Evolutionary conservation across 106 monocot genomes (phyloP).

Genomic region (Iris macrosiphon): DNA sequence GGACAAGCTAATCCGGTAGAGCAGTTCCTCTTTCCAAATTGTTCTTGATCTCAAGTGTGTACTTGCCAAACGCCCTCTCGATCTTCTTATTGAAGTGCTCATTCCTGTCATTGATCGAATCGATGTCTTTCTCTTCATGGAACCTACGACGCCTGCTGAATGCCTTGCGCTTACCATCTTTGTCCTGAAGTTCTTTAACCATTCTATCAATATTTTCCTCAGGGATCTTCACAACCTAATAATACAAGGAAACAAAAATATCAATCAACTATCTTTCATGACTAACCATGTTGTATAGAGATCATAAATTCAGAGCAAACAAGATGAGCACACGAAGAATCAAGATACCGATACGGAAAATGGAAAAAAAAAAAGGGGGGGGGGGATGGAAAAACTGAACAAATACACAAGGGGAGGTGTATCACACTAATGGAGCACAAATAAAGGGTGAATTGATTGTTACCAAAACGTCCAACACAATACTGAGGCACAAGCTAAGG

Average conservation of each 20-base stretch:
- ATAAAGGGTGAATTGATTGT: too few species aligned
- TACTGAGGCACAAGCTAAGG: too few species aligned
- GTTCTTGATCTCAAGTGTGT: conserved; percentile 98
- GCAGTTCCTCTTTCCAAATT: conserved; percentile 98
- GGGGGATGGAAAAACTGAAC: too few species aligned
- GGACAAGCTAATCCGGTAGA: conserved; percentile 24
- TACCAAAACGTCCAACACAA: too few species aligned
- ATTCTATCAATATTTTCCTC: conserved; percentile 86
- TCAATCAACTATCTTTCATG: too few species aligned
- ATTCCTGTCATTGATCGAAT: conserved; percentile 96
- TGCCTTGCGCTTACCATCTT: conserved; percentile 58
- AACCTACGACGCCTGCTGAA: conserved; percentile 95
- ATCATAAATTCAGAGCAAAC: too few species aligned
- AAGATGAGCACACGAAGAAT: not conserved
- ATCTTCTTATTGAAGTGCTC: conserved; percentile 99
- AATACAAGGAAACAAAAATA: not conserved
- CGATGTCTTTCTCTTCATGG: conserved; percentile 97
- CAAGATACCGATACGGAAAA: not conserved
- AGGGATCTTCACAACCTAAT: conserved; percentile 47
- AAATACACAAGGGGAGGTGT: too few species aligned
- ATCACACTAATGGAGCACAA: too few species aligned
- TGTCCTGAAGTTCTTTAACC: conserved; percentile 88
- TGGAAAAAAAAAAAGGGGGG: too few species aligned
- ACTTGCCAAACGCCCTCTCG: conserved; percentile 96
- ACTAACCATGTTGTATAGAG: too few species aligned